phyloP scores from a whole-genome alignment of 495 filamentous ascomycete species.

The Pseudoneurospora amorphoporcata region DNA sequence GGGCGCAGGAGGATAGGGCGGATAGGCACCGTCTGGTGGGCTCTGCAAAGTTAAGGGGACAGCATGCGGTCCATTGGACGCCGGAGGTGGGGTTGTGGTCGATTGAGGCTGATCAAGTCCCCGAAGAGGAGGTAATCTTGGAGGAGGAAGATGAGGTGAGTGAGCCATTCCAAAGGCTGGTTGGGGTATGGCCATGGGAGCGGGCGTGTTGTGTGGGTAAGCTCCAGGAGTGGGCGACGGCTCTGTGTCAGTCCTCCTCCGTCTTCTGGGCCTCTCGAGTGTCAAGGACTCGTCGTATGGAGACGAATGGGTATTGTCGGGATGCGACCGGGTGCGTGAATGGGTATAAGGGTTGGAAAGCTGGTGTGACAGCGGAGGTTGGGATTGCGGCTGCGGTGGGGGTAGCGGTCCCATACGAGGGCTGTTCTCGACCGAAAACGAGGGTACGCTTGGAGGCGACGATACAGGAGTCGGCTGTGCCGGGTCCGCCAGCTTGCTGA shows the following conservation, averaged over 20 bases:
- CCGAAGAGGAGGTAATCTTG: conserved; percentile 35
- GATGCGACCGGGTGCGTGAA: conserved; percentile 7
- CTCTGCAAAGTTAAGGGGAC: conserved; percentile 2
- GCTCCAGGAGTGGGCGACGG: conserved; percentile 26
- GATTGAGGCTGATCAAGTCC: conserved; percentile 25
- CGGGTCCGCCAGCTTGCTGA: conserved; percentile 37
- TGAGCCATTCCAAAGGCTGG: conserved; percentile 24
- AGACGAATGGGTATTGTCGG: conserved; percentile 12
- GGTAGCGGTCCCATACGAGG: conserved; percentile 12
- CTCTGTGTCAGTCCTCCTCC: conserved; percentile 35
- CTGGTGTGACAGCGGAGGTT: conserved; percentile 8
- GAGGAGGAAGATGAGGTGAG: conserved; percentile 29
- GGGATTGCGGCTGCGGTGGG: conserved; percentile 9
- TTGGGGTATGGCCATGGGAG: conserved; percentile 10
- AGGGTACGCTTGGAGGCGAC: conserved; percentile 21
- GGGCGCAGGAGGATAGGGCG: conserved; percentile 17
- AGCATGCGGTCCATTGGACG: conserved; percentile 5
- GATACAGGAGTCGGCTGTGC: conserved; percentile 36
- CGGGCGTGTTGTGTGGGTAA: conserved; percentile 22
- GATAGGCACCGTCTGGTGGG: conserved; percentile 2
- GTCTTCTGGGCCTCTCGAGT: conserved; percentile 33
- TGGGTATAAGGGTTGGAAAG: conserved; percentile 8
- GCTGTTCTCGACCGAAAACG: conserved; percentile 24
- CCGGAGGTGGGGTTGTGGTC: conserved; percentile 17
- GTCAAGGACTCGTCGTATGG: conserved; percentile 23